phyloP scores from a whole-genome alignment of 139 green algal genomes.

The Trebouxia sp. region DNA sequence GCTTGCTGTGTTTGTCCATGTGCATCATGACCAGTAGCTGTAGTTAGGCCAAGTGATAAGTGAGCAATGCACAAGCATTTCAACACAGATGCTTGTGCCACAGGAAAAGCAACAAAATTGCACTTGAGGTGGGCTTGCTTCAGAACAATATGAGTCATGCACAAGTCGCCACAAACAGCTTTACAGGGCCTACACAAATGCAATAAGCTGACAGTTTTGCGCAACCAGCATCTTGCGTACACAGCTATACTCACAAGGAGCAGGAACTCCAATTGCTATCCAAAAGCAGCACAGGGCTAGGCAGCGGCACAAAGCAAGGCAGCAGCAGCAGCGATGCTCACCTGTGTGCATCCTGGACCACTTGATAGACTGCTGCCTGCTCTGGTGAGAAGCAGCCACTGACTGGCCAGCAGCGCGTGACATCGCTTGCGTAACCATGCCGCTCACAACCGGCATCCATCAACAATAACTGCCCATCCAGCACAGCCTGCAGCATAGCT shows the following conservation, averaged over 20 bases:
- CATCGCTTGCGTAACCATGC: slow-evolving; percentile 80
- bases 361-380: slow-evolving; percentile 79
- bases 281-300: not conserved
- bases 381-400: slow-evolving; percentile 47
- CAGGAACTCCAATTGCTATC: not conserved
- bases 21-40: not conserved
- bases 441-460: slow-evolving; percentile 94
- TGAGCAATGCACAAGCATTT: too few species aligned
- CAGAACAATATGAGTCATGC: too few species aligned
- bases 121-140: too few species aligned
- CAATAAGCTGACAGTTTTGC: too few species aligned
- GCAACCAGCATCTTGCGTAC: not conserved
- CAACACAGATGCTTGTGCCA: too few species aligned
- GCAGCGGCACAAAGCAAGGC: not conserved
- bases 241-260: not conserved
- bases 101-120: too few species aligned
- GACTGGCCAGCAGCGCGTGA: slow-evolving; percentile 91
- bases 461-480: slow-evolving; percentile 69
- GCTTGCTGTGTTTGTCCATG: not conserved
- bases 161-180: too few species aligned
- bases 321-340: slow-evolving; percentile 15
- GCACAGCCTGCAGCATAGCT: slow-evolving; percentile 59
- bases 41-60: not conserved
- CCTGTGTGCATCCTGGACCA: slow-evolving; percentile 64
- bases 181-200: too few species aligned